Evolutionary conservation across 805 yeast species (phyloP), one percentile per base, ranked within the genome.

Genomic region (Lipomyces mesembrius): DNA sequence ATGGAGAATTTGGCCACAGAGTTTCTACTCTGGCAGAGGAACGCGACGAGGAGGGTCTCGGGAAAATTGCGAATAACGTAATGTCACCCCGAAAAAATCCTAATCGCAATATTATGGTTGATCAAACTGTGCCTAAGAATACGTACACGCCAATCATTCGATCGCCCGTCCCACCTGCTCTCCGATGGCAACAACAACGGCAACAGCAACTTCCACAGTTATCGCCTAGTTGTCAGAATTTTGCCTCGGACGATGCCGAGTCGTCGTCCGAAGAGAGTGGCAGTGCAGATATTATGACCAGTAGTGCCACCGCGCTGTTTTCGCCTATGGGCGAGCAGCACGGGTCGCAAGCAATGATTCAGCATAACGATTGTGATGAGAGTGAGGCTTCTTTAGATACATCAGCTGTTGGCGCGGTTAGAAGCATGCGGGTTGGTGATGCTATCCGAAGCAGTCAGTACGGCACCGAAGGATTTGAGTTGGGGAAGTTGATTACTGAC

Each of bases 131-230:
- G n/a, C 68, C 68, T 12, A 67, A 67, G 54, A 67, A 67, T 57
- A 51, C 60, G 34, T 62, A 58, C 39, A 67, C 71, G 32, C 71
- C 71, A 3, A 67, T 67, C 34, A 67, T 67, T 57, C 55, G 52
- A 58, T 67, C 71, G 12, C 71, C 71, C 3, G 52, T 67, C 6
- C 71, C 71, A 3, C 71, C 71, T 9, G 66, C 69, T 12, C 4
- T 65, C 20, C 69, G 69, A 1, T 52, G 64, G 14, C 69, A 65
- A 43, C 67, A 52, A 37, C 62, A 60, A 43, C 59, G 39, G 37
- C 57, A 37, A 34, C 27, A 46, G 20, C 61, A 49, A 22, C 62
- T 8, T 39, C 35, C 27, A 27, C 29, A 34, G 22, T 52, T 11
- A 17, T 7, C 51, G 6, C 20, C 22, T 17, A 17, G 22, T 43